Conservation (phyloP, 1,139 yeast species). For the Yamadazyma atmosphaerica region DNA sequence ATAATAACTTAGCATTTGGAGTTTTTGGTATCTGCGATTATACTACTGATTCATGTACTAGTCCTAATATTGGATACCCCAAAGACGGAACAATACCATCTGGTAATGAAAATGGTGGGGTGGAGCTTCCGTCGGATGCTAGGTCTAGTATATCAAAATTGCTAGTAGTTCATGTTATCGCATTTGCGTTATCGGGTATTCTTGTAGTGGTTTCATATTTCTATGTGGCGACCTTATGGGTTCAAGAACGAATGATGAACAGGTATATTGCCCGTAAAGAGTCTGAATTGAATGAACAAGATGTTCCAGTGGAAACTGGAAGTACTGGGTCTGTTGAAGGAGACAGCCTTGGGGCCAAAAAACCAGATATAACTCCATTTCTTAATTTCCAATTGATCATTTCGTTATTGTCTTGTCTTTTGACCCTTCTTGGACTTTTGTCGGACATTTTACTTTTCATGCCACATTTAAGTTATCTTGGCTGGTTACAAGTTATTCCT, state of each 20-base stretch:
- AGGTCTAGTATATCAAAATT: conserved; percentile 43
- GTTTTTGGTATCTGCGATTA: conserved; percentile 47
- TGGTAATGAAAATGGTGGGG: conserved; percentile 24
- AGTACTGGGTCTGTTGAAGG: no score
- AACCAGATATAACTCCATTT: conserved; percentile 27
- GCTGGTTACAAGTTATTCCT: conserved; percentile 48
- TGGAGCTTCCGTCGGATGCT: conserved; percentile 42
- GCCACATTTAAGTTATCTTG: conserved; percentile 41
- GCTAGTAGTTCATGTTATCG: conserved; percentile 46
- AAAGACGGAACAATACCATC: conserved; percentile 9
- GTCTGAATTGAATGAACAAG: background rate
- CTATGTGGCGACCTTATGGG: conserved; percentile 5
- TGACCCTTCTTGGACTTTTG: conserved; percentile 40
- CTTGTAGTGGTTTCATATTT: conserved; percentile 15
- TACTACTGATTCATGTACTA: conserved; percentile 27
- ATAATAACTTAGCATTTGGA: conserved; percentile 38
- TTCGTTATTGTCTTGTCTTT: conserved; percentile 37
- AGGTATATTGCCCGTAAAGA: background rate
- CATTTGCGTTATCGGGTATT: conserved; percentile 35
- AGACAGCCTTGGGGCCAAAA: no score
- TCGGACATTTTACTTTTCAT: conserved; percentile 43
- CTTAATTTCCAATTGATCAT: conserved; percentile 35
- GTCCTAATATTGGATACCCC: conserved; percentile 41
- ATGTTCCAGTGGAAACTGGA: no score
- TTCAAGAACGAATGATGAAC: conserved; percentile 5